Evolutionary conservation across 1,139 yeast species (phyloP).

Genomic region (Yamadazyma dushanensis): DNA sequence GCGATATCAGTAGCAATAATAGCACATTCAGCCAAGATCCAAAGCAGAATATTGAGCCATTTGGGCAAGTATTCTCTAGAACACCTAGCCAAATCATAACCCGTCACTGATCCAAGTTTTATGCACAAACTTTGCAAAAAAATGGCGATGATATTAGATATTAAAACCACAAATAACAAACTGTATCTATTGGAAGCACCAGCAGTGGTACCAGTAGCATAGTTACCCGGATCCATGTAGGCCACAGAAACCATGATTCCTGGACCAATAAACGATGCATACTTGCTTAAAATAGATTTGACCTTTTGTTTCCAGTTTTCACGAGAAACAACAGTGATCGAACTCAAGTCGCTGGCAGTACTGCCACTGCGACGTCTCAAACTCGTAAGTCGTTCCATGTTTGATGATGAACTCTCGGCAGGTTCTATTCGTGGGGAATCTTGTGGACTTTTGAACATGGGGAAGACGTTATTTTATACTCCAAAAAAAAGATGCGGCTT

Average conservation of each 20-base stretch:
- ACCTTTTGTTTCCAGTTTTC: not conserved
- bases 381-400: too few species aligned
- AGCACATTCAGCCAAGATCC: constrained; percentile 75
- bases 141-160: constrained; percentile 72
- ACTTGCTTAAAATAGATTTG: constrained; percentile 35
- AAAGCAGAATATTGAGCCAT: constrained; percentile 56
- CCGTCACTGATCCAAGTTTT: constrained; percentile 79
- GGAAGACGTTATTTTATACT: too few species aligned
- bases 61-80: constrained; percentile 62
- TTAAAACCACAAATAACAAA: constrained; percentile 61
- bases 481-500: too few species aligned
- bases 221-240: constrained; percentile 84
- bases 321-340: not conserved
- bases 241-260: constrained; percentile 77
- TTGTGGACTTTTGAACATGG: too few species aligned
- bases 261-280: constrained; percentile 69
- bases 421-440: too few species aligned
- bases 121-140: constrained; percentile 72
- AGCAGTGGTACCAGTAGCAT: constrained; percentile 75
- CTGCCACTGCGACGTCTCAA: too few species aligned
- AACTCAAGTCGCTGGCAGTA: not conserved
- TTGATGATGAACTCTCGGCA: too few species aligned
- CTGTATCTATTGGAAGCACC: constrained; percentile 70
- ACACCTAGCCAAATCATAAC: constrained; percentile 71
- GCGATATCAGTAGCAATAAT: constrained; percentile 85